phyloP scores from a whole-genome alignment of 768 basidiomycete genomes.

The Naematelia aurantialba region DNA sequence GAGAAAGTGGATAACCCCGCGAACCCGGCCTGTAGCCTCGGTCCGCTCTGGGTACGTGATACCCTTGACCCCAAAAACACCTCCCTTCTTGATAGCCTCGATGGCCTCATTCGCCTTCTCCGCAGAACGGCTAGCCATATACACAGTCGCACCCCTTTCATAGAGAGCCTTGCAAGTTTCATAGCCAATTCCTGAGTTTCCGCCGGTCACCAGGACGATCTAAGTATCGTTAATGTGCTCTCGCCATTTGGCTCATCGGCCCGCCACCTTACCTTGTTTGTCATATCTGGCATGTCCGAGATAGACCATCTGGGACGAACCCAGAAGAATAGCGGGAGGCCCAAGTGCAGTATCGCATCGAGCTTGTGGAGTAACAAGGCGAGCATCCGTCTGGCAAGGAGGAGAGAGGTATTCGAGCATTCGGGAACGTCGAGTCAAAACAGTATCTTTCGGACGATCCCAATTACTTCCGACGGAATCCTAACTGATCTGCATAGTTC shows the following conservation, averaged over 20 bases:
- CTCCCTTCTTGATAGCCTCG: constrained; percentile 21
- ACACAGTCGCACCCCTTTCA: constrained; percentile 35
- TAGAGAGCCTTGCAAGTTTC: constrained; percentile 32
- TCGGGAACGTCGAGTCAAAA: no score
- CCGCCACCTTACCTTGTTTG: constrained; percentile 29
- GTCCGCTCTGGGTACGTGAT: not conserved
- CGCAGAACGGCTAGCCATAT: constrained; percentile 33
- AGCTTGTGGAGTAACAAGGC: constrained; percentile 1
- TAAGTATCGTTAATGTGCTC: constrained; percentile 1
- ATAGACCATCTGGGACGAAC: constrained; percentile 28
- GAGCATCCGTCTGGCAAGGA: not conserved
- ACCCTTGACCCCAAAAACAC: not conserved
- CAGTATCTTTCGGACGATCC: no score
- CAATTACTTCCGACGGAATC: no score
- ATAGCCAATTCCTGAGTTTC: constrained; percentile 39
- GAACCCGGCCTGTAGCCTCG: not conserved
- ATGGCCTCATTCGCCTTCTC: constrained; percentile 31
- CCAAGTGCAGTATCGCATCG: constrained; percentile 21
- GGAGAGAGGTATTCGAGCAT: not conserved
- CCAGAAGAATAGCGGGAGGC: constrained; percentile 35
- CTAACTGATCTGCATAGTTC: no score
- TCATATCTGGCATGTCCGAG: constrained; percentile 34
- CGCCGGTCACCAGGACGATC: constrained; percentile 40
- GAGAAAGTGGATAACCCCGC: constrained; percentile 25
- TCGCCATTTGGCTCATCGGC: not conserved